Percentiles rank a stretch among this genome's conserved stretches.
Conservation (phyloP, 805 yeast species). For the Ogataea angusta region DNA sequence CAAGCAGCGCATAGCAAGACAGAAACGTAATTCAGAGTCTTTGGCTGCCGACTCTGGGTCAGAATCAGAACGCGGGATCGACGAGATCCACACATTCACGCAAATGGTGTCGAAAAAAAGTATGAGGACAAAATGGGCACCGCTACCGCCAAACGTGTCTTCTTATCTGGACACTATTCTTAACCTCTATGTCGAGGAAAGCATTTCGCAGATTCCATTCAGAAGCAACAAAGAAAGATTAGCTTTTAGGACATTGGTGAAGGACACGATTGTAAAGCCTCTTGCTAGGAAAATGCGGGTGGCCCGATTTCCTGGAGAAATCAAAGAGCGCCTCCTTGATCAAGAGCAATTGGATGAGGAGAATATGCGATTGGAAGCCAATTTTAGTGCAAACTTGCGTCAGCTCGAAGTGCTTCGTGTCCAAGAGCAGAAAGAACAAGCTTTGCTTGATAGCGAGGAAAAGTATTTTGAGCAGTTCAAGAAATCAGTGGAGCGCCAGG, state of each 20-base stretch:
- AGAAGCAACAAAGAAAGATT: slow-evolving; percentile 16
- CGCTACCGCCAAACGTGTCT: slow-evolving; percentile 16
- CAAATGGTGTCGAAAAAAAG: slow-evolving; percentile 11
- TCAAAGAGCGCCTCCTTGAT: slow-evolving; percentile 24
- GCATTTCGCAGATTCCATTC: slow-evolving; percentile 15
- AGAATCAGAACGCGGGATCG: not conserved
- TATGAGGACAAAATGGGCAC: slow-evolving; percentile 22
- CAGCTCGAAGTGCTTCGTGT: slow-evolving; percentile 25
- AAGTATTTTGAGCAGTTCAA: slow-evolving; percentile 21
- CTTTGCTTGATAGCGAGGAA: slow-evolving; percentile 18
- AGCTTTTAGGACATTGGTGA: slow-evolving; percentile 20
- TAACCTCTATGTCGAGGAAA: slow-evolving; percentile 22
- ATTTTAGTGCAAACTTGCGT: slow-evolving; percentile 26
- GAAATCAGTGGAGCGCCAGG: slow-evolving; percentile 13
- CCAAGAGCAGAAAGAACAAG: slow-evolving; percentile 23
- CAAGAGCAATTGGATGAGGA: slow-evolving; percentile 25
- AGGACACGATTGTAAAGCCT: slow-evolving; percentile 21
- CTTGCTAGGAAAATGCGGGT: slow-evolving; percentile 20
- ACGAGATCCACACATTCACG: slow-evolving; percentile 13
- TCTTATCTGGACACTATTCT: slow-evolving; percentile 16
- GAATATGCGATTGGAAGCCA: slow-evolving; percentile 20
- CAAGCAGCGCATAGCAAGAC: too few relatives aligned
- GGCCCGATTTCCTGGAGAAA: slow-evolving; percentile 26
- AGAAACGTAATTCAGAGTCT: too few relatives aligned
- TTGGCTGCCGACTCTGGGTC: too few relatives aligned